Base-by-base conservation (phyloP, 2,329 filamentous ascomycete species). In the Penicillium janthinellum region DNA sequence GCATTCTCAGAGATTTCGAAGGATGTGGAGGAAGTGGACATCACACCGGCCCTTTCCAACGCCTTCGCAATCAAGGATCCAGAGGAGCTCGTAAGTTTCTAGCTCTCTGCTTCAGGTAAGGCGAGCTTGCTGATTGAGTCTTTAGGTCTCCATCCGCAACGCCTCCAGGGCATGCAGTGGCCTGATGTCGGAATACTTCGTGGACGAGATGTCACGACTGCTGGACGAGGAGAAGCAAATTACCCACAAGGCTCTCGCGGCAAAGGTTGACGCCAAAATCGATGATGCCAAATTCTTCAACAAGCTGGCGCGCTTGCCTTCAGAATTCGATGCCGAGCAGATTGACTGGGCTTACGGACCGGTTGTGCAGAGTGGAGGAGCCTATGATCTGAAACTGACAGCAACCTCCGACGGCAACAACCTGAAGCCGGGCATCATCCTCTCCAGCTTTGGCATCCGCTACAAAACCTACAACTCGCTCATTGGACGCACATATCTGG, bases 201-300 rank as follows among this genome's bases (percentile, higher is more conserved):
- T 99, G 66, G 95, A 99, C 73, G 93, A 97, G 75, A 98, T 99
- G 93, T 96, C 94, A 53, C 90, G 90, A 68, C 90, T 98, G 54
- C 86, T 99, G 61, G 95, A 99, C 72, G 90, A 93, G 67, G 96
- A 98, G 77, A 97, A 96, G 82, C 96, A 96, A 74, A 92, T 98
- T 73, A 95, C 92, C 64, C 95, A 99, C 78, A 91, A 89, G 65
- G 84, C 85, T 2, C 84, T 99, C 7, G 88, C 91, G n/a, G 88
- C 91, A 70, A 95, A 93, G 77, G 90, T 99, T 35, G 88, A 94
- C 67, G 86, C 88, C 71, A 97, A 97, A 79, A 88, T 99, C 58
- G 94, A 98, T 69, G 92, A 99, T 69, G 82, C 86, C 54, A 96
- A 96, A 71, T 99, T 96, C 74, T 99, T 96, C 86, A 90, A 92